These are phyloP conservation scores for Penicillium angulare DNA, from an alignment of 495 filamentous ascomycete genomes.

Conservation along the genomic window DNA sequence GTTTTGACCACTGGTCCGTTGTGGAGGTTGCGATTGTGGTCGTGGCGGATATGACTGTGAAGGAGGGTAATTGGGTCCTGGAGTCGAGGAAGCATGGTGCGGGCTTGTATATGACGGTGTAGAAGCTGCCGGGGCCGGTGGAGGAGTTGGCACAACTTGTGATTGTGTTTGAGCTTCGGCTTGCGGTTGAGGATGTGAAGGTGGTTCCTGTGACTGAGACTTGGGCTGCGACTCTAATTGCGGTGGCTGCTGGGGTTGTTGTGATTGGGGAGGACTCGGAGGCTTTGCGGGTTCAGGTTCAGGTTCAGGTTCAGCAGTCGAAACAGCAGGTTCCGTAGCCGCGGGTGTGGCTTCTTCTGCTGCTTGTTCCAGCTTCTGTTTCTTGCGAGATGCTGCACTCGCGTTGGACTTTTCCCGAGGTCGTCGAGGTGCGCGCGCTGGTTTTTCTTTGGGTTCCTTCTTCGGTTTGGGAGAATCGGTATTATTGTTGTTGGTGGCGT, in stretches of 20 bases:
- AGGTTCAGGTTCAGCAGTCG: slow-evolving; percentile 12
- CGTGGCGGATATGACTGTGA: slow-evolving; percentile 28
- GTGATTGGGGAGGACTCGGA: slow-evolving; percentile 9
- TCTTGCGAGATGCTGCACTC: slow-evolving; percentile 41
- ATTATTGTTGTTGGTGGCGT: no score
- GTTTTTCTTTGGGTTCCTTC: slow-evolving; percentile 30
- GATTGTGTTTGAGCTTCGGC: slow-evolving; percentile 11
- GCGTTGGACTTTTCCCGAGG: slow-evolving; percentile 39
- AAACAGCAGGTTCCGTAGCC: slow-evolving; percentile 4
- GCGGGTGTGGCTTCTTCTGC: slow-evolving; percentile 14
- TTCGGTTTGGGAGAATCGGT: no score
- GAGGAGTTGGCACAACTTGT: slow-evolving; percentile 14
- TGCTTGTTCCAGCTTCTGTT: slow-evolving; percentile 43
- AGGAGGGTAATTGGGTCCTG: slow-evolving; percentile 17
- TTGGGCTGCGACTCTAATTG: neutral
- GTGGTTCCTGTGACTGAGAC: neutral
- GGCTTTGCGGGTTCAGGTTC: slow-evolving; percentile 7
- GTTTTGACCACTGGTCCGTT: slow-evolving; percentile 66
- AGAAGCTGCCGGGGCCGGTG: slow-evolving; percentile 21
- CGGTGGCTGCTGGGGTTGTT: neutral
- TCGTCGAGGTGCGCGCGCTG: slow-evolving; percentile 39
- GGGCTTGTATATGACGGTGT: slow-evolving; percentile 10
- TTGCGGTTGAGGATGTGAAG: slow-evolving; percentile 11
- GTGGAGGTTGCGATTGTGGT: slow-evolving; percentile 41
- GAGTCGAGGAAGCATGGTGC: slow-evolving; percentile 20